Conservation (phyloP, 257 asterid species). For the Solanum lycopersicoides region DNA sequence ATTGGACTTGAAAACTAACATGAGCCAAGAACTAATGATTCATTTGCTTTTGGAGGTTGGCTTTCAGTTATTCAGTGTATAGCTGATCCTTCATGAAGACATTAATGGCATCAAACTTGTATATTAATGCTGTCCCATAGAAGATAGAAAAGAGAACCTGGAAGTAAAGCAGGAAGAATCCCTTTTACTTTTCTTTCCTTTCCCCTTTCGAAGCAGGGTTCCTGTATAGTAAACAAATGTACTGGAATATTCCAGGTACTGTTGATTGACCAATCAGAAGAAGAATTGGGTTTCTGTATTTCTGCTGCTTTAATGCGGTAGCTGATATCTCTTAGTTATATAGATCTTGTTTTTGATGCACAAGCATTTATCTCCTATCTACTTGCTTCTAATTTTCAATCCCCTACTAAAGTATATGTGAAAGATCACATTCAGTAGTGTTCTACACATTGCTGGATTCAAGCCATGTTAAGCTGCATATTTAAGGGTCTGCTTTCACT, state of each 20-base stretch:
- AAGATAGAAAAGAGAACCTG: slow-evolving; percentile 26
- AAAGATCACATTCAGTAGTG: not conserved
- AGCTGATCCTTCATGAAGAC: slow-evolving; percentile 29
- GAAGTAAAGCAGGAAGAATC: slow-evolving; percentile 23
- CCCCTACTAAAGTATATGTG: not conserved
- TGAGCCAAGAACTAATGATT: slow-evolving; percentile 19
- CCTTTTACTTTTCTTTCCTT: slow-evolving; percentile 7
- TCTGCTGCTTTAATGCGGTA: not conserved
- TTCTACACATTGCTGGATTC: not conserved
- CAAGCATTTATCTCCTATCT: not conserved
- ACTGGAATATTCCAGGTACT: not conserved
- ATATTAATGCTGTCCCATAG: slow-evolving; percentile 33
- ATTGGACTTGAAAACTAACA: slow-evolving; percentile 14
- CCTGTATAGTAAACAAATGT: not conserved
- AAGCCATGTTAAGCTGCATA: not conserved
- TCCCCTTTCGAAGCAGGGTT: not conserved
- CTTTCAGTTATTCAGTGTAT: slow-evolving; percentile 28
- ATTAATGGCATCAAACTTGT: slow-evolving; percentile 32
- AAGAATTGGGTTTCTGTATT: not conserved
- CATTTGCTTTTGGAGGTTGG: slow-evolving; percentile 22
- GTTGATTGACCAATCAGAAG: not conserved
- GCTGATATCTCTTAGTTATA: not conserved
- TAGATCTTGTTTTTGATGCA: not conserved
- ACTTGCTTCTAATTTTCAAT: not conserved
- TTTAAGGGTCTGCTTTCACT: not conserved